Conservation (phyloP, 2,329 filamentous ascomycete genomes). For the Scedosporium minutisporum region DNA sequence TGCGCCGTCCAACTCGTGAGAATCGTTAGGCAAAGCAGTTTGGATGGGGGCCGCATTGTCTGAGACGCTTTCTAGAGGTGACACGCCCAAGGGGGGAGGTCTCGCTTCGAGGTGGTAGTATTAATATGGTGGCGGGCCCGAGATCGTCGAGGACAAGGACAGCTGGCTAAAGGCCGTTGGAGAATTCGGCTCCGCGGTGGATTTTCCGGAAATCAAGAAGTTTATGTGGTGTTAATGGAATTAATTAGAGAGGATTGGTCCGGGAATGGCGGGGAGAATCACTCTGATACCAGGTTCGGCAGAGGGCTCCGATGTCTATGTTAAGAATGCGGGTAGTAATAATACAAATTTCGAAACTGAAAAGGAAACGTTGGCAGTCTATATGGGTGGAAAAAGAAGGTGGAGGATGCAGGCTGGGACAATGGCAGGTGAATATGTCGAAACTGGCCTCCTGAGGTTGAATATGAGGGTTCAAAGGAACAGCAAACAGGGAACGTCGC, state of each 20-base stretch:
- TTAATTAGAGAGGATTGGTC: not conserved
- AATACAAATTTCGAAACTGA: not conserved
- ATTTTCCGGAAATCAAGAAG: not conserved
- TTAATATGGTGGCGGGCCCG: not conserved
- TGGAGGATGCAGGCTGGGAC: not conserved
- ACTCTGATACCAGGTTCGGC: not conserved
- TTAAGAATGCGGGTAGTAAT: not conserved
- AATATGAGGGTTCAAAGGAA: not conserved
- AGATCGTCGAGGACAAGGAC: conserved; percentile 6
- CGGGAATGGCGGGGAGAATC: not conserved
- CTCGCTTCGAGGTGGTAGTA: not conserved
- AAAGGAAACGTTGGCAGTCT: not conserved
- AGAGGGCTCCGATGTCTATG: not conserved
- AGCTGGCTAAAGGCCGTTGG: conserved; percentile 5
- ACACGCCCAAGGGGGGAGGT: not conserved
- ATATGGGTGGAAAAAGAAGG: not conserved
- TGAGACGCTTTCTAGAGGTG: conserved; percentile 4
- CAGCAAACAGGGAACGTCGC: not conserved
- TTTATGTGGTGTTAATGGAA: not conserved
- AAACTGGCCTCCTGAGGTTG: not conserved
- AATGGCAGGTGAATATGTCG: not conserved
- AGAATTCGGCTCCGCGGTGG: not conserved
- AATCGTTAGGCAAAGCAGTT: conserved; percentile 45
- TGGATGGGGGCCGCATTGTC: conserved; percentile 42
- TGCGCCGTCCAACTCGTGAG: conserved; percentile 45